phyloP scores from a whole-genome alignment of 2,329 filamentous ascomycete genomes.

The Westerdykella sp. region DNA sequence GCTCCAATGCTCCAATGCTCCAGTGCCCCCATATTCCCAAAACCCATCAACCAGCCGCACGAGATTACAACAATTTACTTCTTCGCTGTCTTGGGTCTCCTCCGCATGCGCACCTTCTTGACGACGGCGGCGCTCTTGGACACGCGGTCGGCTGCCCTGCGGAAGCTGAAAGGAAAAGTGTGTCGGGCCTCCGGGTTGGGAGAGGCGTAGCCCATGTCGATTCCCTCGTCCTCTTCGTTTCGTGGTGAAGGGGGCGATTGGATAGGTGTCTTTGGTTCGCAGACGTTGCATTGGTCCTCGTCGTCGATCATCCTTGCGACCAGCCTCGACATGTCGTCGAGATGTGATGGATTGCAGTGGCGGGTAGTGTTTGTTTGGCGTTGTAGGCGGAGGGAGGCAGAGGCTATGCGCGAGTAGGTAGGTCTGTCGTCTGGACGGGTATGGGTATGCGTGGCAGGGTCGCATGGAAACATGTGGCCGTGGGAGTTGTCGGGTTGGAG shows the following conservation, averaged over 20 bases:
- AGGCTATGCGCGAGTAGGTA: conserved; percentile 28
- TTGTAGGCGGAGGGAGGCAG: conserved; percentile 35
- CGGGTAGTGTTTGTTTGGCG: conserved; percentile 38
- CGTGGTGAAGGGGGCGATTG: conserved; percentile 8
- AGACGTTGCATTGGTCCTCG: conserved; percentile 38
- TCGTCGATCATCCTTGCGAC: conserved; percentile 39
- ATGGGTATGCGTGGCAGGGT: too few species aligned
- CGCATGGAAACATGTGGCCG: conserved; percentile 1
- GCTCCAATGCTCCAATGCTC: conserved; percentile 6
- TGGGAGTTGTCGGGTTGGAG: conserved; percentile 15
- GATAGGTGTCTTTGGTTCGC: conserved; percentile 8
- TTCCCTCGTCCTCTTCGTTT: conserved; percentile 26
- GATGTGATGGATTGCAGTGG: conserved; percentile 37
- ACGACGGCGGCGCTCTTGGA: conserved; percentile 22
- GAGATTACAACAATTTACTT: conserved; percentile 8
- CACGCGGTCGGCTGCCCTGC: conserved; percentile 22
- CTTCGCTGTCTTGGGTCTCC: conserved; percentile 20
- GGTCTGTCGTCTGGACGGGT: neutral
- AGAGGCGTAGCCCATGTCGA: conserved; percentile 26
- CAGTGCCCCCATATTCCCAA: conserved; percentile 9
- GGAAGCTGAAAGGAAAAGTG: conserved; percentile 16
- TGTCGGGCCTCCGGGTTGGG: conserved; percentile 10
- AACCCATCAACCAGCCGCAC: neutral
- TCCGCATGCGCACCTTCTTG: conserved; percentile 30
- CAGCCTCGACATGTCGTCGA: conserved; percentile 38